Conservation (phyloP, 495 filamentous ascomycete species). For the Diplogelasinospora grovesii region DNA sequence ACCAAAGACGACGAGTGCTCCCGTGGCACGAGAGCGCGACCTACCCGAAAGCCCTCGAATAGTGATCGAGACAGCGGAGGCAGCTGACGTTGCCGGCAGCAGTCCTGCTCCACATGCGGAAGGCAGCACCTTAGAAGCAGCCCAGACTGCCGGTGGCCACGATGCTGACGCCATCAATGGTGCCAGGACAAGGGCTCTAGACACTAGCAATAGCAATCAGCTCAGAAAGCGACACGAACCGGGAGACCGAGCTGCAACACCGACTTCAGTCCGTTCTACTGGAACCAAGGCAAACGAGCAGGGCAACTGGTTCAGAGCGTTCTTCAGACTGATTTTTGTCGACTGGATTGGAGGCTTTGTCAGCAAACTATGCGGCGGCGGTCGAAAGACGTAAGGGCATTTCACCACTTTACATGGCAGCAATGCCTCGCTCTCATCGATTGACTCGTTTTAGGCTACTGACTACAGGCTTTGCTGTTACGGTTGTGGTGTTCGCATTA, state of each 20-base stretch:
- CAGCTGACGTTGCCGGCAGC: background rate
- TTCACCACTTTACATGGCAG: background rate
- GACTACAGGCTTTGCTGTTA: conserved; percentile 10
- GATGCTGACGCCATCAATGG: conserved; percentile 3
- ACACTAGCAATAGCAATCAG: conserved; percentile 1
- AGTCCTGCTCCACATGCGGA: too few relatives aligned
- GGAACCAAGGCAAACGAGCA: conserved; percentile 7
- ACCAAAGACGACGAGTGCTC: background rate
- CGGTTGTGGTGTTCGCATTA: conserved; percentile 9
- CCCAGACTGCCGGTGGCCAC: background rate
- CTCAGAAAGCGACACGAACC: conserved; percentile 9
- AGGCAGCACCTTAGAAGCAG: background rate
- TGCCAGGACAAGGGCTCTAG: too few relatives aligned
- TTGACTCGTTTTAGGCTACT: conserved; percentile 18
- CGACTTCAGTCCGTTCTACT: conserved; percentile 5
- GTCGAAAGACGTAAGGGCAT: conserved; percentile 18
- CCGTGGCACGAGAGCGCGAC: too few relatives aligned
- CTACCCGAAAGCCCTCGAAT: conserved; percentile 6
- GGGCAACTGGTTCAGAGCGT: conserved; percentile 21
- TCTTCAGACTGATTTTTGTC: conserved; percentile 26
- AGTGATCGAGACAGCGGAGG: conserved; percentile 7
- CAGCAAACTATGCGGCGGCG: conserved; percentile 16
- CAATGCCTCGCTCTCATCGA: conserved; percentile 7
- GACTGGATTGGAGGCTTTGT: conserved; percentile 25
- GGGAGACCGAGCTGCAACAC: conserved; percentile 7